Base-by-base conservation (phyloP, 2,329 filamentous ascomycete species). In the Sclerotiophoma versabilis region DNA sequence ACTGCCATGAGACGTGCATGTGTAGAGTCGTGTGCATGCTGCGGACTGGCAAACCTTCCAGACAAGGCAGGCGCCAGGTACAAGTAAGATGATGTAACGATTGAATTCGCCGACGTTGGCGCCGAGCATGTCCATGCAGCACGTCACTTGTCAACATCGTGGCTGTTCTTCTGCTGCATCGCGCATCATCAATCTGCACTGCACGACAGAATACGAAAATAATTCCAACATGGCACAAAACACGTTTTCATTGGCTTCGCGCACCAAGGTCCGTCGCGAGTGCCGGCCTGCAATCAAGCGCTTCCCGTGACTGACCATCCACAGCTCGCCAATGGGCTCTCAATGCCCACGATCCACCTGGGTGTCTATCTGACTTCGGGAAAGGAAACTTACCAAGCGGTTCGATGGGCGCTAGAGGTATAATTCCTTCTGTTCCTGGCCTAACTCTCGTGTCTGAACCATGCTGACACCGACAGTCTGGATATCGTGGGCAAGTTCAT, bases 311-410 rank as follows among this genome's bases (percentile, higher is more conserved):
- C 56, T 70, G 62, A 73, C 65, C 39, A 46, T 52, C 30, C 58
- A 56, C 59, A 70, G 72, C 69, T 74, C 54, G 75, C 84, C 64
- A 90, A 89, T 79, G 86, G 87, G 68, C 76, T 83, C 50, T 79
- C 79, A 12, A 91, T 91, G 75, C 89, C 89, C 12, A 84, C 83
- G 64, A 85, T 92, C 62, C 89, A 92, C 61, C 82, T 92, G 1
- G 89, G 89, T 4, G 84, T 92, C 10, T 92, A 92, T 75, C 80
- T 88, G 76, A 89, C 89, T 73, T 84, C 82, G 3, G 84, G 87
- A 1, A 71, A 71, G 22, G 86, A 90, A 66, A 86, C 85, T 15
- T 78, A 76, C 9, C 72, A 78, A 22, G 80, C 87, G 1, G 85
- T 91, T 2, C 76, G 76, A 38, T 83, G 77, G 73, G 87, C 82